Evolutionary conservation across 108 stramenopile genomes (phyloP), one percentile per base, ranked within the genome.

Genomic region (Chaetoceros tenuissimus): DNA sequence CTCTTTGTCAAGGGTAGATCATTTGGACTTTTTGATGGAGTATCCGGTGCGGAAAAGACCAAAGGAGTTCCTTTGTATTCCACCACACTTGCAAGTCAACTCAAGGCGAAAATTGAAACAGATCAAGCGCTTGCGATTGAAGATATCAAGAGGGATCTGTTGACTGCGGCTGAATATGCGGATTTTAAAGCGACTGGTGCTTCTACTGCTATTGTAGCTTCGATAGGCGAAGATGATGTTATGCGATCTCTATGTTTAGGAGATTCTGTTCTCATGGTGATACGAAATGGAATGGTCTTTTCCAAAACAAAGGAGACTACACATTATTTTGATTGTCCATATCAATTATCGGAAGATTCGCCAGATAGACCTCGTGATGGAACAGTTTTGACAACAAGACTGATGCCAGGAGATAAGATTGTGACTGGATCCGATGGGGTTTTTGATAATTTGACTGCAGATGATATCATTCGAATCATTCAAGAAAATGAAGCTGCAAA

Each of bases 11-110:
- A 63, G 22, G 81, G 83, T 30, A 54, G 84, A 31, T 75, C 73
- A 2, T 93, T 93, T 74, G 91, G 91, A 51, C 74, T 93, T 20
- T 89, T 93, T 68, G 91, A 93, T 71, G 91, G 91, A 26, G 91
- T 93, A 16, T 85, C 85, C 16, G 87, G 91, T 20, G 91, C 91
- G 1, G 73, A 75, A 18, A 93, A 93, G 59, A 48, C 61, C 20
- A 69, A 81, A 25, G 87, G 85, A 3, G 71, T 83, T 19, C 75
- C 83, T 23, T 67, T 93, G 23, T 93, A 93, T 57, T 89, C 87
- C 48, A 55, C 66, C 45, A 76, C 64, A 18, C 59, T 93, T 53
- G 81, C 87, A 7, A 63, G 70, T 18, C 62, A 73, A 61, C 77
- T 89, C 73, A 80, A 81, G 58, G 74, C 71, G 31, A 46, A 28